These are phyloP conservation scores for Suillus subluteus DNA, from an alignment of 768 basidiomycete species.

Conservation along the genomic window DNA sequence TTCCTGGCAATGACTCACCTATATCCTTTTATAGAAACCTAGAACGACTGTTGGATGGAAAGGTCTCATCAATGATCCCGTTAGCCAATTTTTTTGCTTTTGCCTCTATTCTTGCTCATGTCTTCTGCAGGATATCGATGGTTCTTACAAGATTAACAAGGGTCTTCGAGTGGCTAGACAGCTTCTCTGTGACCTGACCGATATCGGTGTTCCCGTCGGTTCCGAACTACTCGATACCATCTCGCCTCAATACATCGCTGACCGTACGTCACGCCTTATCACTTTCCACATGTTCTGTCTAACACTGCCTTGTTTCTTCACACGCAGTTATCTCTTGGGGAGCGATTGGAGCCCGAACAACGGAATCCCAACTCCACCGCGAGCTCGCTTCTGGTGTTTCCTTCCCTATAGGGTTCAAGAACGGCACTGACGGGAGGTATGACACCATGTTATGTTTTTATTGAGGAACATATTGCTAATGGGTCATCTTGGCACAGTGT, in stretches of 20 bases:
- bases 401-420: slow-evolving; percentile 99
- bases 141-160: slow-evolving; percentile 95
- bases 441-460: slow-evolving; percentile 8
- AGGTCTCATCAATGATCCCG: slow-evolving; percentile 90
- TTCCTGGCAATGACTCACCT: slow-evolving; percentile 16
- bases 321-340: slow-evolving; percentile 81
- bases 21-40: slow-evolving; percentile 66
- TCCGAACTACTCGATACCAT: slow-evolving; percentile 90
- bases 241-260: slow-evolving; percentile 82
- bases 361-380: slow-evolving; percentile 95
- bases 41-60: slow-evolving; percentile 98
- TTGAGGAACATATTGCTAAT: slow-evolving; percentile 10
- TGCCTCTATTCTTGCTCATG: neutral
- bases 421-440: slow-evolving; percentile 93
- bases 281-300: neutral
- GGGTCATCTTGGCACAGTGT: slow-evolving; percentile 46
- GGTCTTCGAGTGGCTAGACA: slow-evolving; percentile 87
- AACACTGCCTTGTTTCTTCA: slow-evolving; percentile 6
- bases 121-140: slow-evolving; percentile 70
- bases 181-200: slow-evolving; percentile 89
- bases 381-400: slow-evolving; percentile 96
- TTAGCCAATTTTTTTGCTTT: slow-evolving; percentile 12
- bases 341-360: slow-evolving; percentile 96
- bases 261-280: slow-evolving; percentile 48
- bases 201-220: slow-evolving; percentile 90